Percentiles rank a stretch among this genome's conserved stretches.
phyloP scores from a whole-genome alignment of 768 basidiomycete species.

The Rubroboletus pulcherrimus region DNA sequence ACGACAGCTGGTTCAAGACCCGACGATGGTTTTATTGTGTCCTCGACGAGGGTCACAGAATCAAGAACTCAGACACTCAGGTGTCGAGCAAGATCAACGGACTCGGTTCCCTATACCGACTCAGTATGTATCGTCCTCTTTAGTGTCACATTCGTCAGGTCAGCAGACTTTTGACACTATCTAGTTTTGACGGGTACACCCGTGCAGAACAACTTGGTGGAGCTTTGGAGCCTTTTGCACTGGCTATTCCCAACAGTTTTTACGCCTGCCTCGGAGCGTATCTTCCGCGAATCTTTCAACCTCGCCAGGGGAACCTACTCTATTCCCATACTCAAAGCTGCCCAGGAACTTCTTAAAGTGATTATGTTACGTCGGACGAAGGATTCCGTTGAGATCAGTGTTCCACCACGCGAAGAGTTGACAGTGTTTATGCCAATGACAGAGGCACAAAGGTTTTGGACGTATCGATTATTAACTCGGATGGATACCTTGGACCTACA shows the following conservation, averaged over 20 bases:
- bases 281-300: slow-evolving; percentile 53
- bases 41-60: slow-evolving; percentile 66
- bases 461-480: slow-evolving; percentile 49
- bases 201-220: slow-evolving; percentile 61
- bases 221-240: slow-evolving; percentile 54
- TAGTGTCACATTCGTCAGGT: neutral
- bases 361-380: slow-evolving; percentile 65
- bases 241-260: slow-evolving; percentile 57
- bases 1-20: slow-evolving; percentile 59
- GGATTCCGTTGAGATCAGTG: slow-evolving; percentile 41
- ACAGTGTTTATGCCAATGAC: slow-evolving; percentile 56
- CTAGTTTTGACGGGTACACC: slow-evolving; percentile 71
- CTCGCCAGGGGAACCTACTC: slow-evolving; percentile 51
- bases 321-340: slow-evolving; percentile 43
- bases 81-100: slow-evolving; percentile 52
- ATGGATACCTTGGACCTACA: slow-evolving; percentile 47
- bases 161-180: neutral
- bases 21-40: slow-evolving; percentile 56
- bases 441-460: slow-evolving; percentile 63
- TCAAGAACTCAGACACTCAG: slow-evolving; percentile 64
- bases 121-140: slow-evolving; percentile 37
- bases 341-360: slow-evolving; percentile 44
- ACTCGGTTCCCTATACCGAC: slow-evolving; percentile 51
- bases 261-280: slow-evolving; percentile 41
- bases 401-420: slow-evolving; percentile 56